phyloP scores from a whole-genome alignment of 768 basidiomycete species.

The Psilocybe subaeruginosa region DNA sequence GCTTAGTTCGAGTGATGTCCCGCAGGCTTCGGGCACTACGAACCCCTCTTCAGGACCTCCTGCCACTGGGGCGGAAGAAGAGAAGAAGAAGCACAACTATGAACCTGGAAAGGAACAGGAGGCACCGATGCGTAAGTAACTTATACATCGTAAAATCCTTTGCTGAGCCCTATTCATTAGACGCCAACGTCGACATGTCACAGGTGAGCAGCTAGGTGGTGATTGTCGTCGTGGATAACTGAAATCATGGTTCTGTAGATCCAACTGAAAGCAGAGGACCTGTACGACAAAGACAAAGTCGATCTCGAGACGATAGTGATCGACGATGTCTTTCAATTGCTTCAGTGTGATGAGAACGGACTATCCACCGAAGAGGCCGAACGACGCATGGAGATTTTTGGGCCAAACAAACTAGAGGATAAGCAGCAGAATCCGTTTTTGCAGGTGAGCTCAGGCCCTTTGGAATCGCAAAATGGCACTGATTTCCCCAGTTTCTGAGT shows the following conservation, averaged over 20 bases:
- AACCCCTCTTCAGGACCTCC: not conserved
- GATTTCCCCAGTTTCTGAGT: slow-evolving; percentile 66
- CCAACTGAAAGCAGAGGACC: slow-evolving; percentile 87
- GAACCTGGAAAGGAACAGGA: not conserved
- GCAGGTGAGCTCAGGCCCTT: slow-evolving; percentile 52
- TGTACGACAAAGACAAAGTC: slow-evolving; percentile 99
- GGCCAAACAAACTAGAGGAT: slow-evolving; percentile 90
- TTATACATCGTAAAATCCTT: not conserved
- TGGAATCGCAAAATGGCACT: slow-evolving; percentile 2
- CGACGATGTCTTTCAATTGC: slow-evolving; percentile 93
- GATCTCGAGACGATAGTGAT: slow-evolving; percentile 96
- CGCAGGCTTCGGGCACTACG: not conserved
- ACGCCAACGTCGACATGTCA: slow-evolving; percentile 24
- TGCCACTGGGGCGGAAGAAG: not conserved
- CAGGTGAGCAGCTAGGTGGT: slow-evolving; percentile 1
- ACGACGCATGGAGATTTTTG: slow-evolving; percentile 90
- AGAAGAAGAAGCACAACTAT: slow-evolving; percentile 8
- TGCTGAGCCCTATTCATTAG: not conserved
- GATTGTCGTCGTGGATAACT: not conserved
- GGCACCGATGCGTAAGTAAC: slow-evolving; percentile 11
- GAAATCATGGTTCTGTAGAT: slow-evolving; percentile 43
- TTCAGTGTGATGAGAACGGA: slow-evolving; percentile 87
- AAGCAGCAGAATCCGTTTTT: slow-evolving; percentile 92
- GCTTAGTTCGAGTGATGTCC: not conserved
- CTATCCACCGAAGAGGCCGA: slow-evolving; percentile 75